These are phyloP conservation scores for Neurospora sp. DNA, from an alignment of 495 filamentous ascomycete genomes.

Conservation along the genomic window DNA sequence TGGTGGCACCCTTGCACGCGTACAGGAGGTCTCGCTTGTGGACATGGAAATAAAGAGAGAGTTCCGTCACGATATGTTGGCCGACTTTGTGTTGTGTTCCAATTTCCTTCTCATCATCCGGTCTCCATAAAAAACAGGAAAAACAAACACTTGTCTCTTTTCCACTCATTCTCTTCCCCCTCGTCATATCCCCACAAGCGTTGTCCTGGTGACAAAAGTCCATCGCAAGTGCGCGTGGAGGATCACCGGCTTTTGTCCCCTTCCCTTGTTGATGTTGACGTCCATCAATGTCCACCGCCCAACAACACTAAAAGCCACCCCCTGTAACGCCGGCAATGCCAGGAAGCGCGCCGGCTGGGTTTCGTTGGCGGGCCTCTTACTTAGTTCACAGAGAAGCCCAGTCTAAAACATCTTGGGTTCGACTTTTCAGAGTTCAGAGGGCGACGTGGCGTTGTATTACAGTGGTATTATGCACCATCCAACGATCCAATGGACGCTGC, in stretches of 20 bases:
- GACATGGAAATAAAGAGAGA: not conserved
- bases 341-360: not conserved
- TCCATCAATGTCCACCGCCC: not conserved
- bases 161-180: not conserved
- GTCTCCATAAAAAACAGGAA: not conserved
- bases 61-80: not conserved
- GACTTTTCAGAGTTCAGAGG: not conserved
- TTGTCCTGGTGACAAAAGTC: not conserved
- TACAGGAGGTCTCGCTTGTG: not conserved
- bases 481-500: not conserved
- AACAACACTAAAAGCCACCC: not conserved
- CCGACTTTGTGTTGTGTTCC: not conserved
- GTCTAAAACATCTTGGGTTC: not conserved
- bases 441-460: not conserved
- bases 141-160: not conserved
- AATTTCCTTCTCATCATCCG: not conserved
- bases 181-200: not conserved
- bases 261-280: not conserved
- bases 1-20: not conserved
- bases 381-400: not conserved
- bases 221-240: not conserved
- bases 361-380: not conserved
- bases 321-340: not conserved
- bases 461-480: not conserved
- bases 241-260: not conserved